Evolutionary conservation across 2,329 filamentous ascomycete species (phyloP).

Genomic region (Botrytis tulipae): DNA sequence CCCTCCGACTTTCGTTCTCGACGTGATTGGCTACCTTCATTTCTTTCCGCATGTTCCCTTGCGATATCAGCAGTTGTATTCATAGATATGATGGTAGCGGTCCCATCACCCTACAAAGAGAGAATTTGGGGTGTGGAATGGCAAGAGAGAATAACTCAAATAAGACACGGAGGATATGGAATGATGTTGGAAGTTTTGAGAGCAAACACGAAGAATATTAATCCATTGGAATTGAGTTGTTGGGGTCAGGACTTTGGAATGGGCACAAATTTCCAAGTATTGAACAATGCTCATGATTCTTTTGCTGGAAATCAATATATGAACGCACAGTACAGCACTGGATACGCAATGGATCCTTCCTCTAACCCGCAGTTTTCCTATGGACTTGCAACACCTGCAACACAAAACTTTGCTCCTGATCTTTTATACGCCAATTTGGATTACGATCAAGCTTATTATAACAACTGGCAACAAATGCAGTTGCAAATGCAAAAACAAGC

Average conservation of each 20-base stretch:
- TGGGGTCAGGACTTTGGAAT: conserved; percentile 17
- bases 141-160: conserved; percentile 22
- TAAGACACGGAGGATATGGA: conserved; percentile 26
- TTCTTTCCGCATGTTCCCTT: conserved; percentile 24
- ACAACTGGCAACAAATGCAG: neutral
- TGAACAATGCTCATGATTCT: neutral
- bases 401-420: conserved; percentile 9
- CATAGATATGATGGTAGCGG: conserved; percentile 23
- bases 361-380: neutral
- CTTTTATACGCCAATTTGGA: neutral
- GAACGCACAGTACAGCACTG: neutral
- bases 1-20: conserved; percentile 22
- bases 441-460: neutral
- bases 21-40: conserved; percentile 26
- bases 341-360: neutral
- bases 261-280: neutral
- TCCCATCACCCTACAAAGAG: conserved; percentile 26
- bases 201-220: conserved; percentile 24
- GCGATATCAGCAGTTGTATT: conserved; percentile 23
- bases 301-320: neutral
- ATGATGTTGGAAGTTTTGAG: conserved; percentile 25
- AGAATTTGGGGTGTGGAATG: conserved; percentile 25
- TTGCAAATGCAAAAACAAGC: neutral
- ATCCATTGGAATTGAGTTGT: conserved; percentile 23
- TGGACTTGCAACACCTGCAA: neutral